These are phyloP conservation scores for Globisporangium rhizosaccharum DNA, from an alignment of 352 stramenopile genomes.

Conservation along the genomic window DNA sequence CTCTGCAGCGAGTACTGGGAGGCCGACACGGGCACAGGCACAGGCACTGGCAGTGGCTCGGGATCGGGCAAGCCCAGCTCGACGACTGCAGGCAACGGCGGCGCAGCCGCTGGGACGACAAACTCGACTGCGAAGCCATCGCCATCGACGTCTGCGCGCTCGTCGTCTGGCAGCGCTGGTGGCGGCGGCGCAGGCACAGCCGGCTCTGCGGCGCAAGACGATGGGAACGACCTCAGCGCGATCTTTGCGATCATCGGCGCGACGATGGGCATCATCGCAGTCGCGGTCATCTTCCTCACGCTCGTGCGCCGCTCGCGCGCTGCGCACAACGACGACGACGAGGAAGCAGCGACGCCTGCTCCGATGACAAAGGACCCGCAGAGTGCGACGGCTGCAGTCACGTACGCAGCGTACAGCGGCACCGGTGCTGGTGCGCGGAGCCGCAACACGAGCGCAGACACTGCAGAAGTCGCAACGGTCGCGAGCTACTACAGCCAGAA, in stretches of 20 bases:
- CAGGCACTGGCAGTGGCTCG: conserved; percentile 12
- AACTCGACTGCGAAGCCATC: conserved; percentile 8
- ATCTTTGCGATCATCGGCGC: conserved; percentile 74
- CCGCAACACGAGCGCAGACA: conserved; percentile 12
- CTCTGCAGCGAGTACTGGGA: conserved; percentile 24
- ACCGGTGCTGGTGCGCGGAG: conserved; percentile 4
- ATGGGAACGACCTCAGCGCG: conserved; percentile 54
- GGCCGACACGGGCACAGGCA: neutral
- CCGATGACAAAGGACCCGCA: conserved; percentile 31
- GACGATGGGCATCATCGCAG: conserved; percentile 72
- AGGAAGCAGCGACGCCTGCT: conserved; percentile 30
- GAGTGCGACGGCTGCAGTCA: conserved; percentile 25
- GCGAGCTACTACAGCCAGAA: conserved; percentile 57
- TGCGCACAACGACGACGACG: conserved; percentile 51
- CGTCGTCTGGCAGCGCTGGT: conserved; percentile 7
- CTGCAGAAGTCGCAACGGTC: conserved; percentile 12
- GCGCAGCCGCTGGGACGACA: neutral
- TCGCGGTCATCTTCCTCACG: conserved; percentile 72
- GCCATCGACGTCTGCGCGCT: conserved; percentile 7
- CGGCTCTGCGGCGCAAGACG: conserved; percentile 3
- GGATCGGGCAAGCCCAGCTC: conserved; percentile 7
- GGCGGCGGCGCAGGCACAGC: conserved; percentile 3
- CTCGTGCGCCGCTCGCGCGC: conserved; percentile 69
- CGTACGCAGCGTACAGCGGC: conserved; percentile 26
- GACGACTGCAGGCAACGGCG: neutral